A percentile compares a stretch with the other conserved stretches of the same genome.
These are phyloP conservation scores for Arachnomyces sp. DNA, from an alignment of 2,329 filamentous ascomycete species.

Conservation along the genomic window DNA sequence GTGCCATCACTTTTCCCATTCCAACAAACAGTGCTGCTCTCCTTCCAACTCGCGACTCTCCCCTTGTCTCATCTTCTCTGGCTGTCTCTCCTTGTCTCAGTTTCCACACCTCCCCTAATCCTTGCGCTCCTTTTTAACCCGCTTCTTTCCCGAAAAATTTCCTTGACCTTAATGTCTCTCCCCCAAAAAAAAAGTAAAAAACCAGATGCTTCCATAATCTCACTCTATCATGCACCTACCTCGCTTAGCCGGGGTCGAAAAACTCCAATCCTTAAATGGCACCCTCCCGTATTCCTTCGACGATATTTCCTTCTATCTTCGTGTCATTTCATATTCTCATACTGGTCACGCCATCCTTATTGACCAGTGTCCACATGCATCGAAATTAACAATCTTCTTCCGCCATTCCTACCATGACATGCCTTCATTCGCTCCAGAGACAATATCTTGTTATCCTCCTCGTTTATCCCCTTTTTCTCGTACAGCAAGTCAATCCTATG, in stretches of 20 bases:
- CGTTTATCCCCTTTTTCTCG: not conserved
- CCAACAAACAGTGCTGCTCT: not conserved
- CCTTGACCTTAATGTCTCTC: slow-evolving; percentile 4
- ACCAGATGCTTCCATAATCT: slow-evolving; percentile 5
- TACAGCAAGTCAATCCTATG: too few relatives aligned
- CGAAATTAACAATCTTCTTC: not conserved
- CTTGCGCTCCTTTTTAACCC: slow-evolving; percentile 11
- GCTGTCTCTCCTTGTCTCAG: slow-evolving; percentile 15
- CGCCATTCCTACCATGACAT: not conserved
- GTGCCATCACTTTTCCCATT: too few relatives aligned
- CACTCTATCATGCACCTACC: not conserved
- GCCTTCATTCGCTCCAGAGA: not conserved
- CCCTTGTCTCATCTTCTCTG: slow-evolving; percentile 12
- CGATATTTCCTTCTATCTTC: slow-evolving; percentile 11
- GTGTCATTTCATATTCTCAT: slow-evolving; percentile 5
- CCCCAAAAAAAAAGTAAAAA: too few relatives aligned
- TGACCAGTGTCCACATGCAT: not conserved
- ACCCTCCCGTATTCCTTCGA: slow-evolving; percentile 11
- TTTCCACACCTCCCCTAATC: slow-evolving; percentile 7
- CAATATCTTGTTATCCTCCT: not conserved
- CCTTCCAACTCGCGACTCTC: slow-evolving; percentile 2
- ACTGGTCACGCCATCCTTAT: not conserved
- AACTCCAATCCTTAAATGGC: slow-evolving; percentile 10
- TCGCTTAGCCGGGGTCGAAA: not conserved
- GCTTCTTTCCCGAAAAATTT: slow-evolving; percentile 2